Base-by-base conservation (phyloP, 306 rosid genomes). In the Aeschynomene evenia region DNA sequence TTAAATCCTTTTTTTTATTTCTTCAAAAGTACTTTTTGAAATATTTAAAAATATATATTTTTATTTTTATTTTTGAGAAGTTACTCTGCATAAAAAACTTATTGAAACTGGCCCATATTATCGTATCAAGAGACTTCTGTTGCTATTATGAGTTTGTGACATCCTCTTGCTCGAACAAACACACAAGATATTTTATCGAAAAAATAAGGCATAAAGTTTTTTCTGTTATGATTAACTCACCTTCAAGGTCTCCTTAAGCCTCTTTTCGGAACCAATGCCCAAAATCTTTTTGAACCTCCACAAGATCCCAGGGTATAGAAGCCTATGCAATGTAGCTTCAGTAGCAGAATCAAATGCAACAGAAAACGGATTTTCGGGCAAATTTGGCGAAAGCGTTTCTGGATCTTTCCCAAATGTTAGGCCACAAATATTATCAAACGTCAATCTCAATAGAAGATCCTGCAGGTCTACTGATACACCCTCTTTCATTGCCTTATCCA, bases 361-460 rank as follows among this genome's bases (percentile, higher is more conserved):
- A 14, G 94, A 43, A 66, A 93, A 93, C 10, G 87, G 86, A 71
- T 84, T 82, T 5, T 78, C 89, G 1, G 85, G 83, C 13, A 85
- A 70, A 0, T 82, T 91, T 15, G 86, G 89, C 0, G 98, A 93
- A 1, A 93, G 81, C 0, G 98, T 93, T 49, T 93, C 84, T 0
- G 98, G 98, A 40, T 93, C 98, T 48, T 87, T 90, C 24, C 98
- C 98, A 8, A 93, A 93, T 0, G 98, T 93, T 26, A 93, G 87
- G 0, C 98, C 98, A 7, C 98, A 93, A 6, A 93, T 93, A 52
- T 93, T 93, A 66, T 93, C 98, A 51, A 93, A 93, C 0, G 98
- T 93, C 58, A 93, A 78, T 4, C 98, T 86, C 1, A 93, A 83
- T 19, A 93, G 72, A 75, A 93, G 79, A 64, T 90, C 98, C 62